Evolutionary conservation across 768 basidiomycete species (phyloP), one percentile per base, ranked within the genome.

Genomic region (Collybia nuda): DNA sequence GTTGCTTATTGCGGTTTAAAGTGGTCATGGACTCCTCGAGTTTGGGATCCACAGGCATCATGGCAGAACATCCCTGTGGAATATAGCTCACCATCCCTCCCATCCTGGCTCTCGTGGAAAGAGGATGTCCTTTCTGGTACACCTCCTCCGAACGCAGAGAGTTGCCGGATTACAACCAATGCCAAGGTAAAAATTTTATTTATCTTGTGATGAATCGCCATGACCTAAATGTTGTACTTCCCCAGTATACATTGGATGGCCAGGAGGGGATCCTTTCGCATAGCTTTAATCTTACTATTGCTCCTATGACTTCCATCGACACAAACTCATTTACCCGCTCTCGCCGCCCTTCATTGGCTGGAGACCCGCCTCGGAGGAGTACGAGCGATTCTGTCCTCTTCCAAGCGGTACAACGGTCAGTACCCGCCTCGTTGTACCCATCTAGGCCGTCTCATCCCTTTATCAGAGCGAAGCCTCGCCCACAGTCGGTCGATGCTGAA

Each of bases 21-120:
- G 44, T 98, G 91, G 90, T 78, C 80, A 28, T 99, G 94, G 92
- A 81, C 86, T 48, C 94, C 96, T 24, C 87, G 89, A 54, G 85
- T 99, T 39, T 98, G 95, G 93, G 95, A 98, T 72, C 97, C 96
- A 5, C 95, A 98, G 66, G 87, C 86, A 37, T 86, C 90, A 11
- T 85, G 89, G 59, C 75, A 85, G 49, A 90, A 88, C 62, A 73
- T 93, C 56, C 79, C 84, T 40, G 90, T 96, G 28, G 73, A 77
- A 14, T 98, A 89, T 62, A 82, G 76, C 57, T 95, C 92, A 1
- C 90, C 94, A 14, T 75, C 71, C 29, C 76, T 96, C 11, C 96
- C 96, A 1, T 58, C 81, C 0, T 99, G 96, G 96, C 71, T 99
- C 23, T 73, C 76, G 12, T 98, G 95, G 94, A 85, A 88, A 57